Evolutionary conservation across 768 basidiomycete species (phyloP), one percentile per base, ranked within the genome.

Genomic region (Mycena venus): DNA sequence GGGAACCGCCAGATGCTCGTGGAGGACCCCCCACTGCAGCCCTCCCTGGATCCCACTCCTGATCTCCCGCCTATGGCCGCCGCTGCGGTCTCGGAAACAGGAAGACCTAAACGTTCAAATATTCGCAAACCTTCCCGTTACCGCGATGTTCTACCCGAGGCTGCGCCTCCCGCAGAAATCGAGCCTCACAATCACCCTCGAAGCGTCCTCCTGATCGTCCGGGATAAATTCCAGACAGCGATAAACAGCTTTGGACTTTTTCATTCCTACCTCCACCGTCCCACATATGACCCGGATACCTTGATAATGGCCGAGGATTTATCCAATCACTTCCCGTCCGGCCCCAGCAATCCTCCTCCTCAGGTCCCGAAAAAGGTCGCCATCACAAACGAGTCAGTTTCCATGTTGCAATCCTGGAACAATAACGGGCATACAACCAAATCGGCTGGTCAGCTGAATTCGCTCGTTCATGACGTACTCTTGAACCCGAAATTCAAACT

Each of bases 381-480:
- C n/a, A n/a, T n/a, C n/a, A n/a, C n/a, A n/a, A n/a, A n/a, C n/a
- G n/a, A n/a, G n/a, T n/a, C n/a, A n/a, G n/a, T n/a, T n/a, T n/a
- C n/a, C n/a, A n/a, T n/a, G n/a, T n/a, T n/a, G n/a, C n/a, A n/a
- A n/a, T n/a, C n/a, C n/a, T 74, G 73, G 73, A 40, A 70, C 12
- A 74, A 74, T 51, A 74, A 74, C 29, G 73, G 73, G 4, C 53
- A 74, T 3, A 61, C 68, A 1, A 66, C 63, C 10, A 80, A 80
- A 67, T 67, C 79, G 0, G 70, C 61, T 2, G 40, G 32, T 5
- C 73, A 80, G 59, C 23, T 73, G 2, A 73, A 70, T 14, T 27
- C 63, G 17, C 73, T 80, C 2, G 76, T 74, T 0, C 34, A 56
- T 14, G 73, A 76, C n/a, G 77, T 78, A 11, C 27, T 78, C 7